Conservation (phyloP, 2,329 filamentous ascomycete species). For the Seiridium cupressi region DNA sequence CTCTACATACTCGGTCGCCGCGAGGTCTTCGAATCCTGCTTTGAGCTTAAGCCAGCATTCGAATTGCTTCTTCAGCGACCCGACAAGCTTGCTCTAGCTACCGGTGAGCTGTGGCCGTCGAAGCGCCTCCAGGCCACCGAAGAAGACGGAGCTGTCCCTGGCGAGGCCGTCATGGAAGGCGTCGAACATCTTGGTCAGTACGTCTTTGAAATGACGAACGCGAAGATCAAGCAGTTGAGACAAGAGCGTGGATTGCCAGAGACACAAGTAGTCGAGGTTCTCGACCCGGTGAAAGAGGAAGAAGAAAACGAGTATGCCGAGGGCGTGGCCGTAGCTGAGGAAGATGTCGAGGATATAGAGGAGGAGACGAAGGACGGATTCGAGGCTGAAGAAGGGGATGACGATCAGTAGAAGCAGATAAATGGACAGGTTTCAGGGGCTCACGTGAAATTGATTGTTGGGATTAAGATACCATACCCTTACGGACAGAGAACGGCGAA, state of each 20-base stretch:
- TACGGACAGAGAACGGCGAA: neutral
- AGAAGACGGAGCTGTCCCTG: slow-evolving; percentile 47
- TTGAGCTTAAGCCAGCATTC: slow-evolving; percentile 86
- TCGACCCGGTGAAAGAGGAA: slow-evolving; percentile 29
- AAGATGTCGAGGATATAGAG: slow-evolving; percentile 4
- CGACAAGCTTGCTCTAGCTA: slow-evolving; percentile 77
- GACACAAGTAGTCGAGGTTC: slow-evolving; percentile 10
- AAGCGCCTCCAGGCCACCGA: slow-evolving; percentile 46
- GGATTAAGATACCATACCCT: slow-evolving; percentile 1
- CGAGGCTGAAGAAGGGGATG: slow-evolving; percentile 4
- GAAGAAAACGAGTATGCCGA: slow-evolving; percentile 15
- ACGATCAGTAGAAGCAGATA: neutral
- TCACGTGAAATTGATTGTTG: neutral
- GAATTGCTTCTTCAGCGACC: slow-evolving; percentile 73
- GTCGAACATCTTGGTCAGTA: slow-evolving; percentile 96
- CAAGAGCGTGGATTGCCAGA: slow-evolving; percentile 31
- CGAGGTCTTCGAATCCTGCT: slow-evolving; percentile 83
- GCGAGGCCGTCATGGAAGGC: slow-evolving; percentile 75
- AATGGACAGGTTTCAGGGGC: neutral
- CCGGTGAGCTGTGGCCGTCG: slow-evolving; percentile 82
- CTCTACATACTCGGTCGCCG: slow-evolving; percentile 89
- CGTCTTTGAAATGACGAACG: slow-evolving; percentile 91
- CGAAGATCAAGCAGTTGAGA: slow-evolving; percentile 49
- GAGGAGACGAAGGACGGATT: slow-evolving; percentile 2
- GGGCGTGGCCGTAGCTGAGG: neutral